These are phyloP conservation scores for Paratinospora sagittata DNA, from an alignment of 164 flowering plant genomes.

Conservation along the genomic window DNA sequence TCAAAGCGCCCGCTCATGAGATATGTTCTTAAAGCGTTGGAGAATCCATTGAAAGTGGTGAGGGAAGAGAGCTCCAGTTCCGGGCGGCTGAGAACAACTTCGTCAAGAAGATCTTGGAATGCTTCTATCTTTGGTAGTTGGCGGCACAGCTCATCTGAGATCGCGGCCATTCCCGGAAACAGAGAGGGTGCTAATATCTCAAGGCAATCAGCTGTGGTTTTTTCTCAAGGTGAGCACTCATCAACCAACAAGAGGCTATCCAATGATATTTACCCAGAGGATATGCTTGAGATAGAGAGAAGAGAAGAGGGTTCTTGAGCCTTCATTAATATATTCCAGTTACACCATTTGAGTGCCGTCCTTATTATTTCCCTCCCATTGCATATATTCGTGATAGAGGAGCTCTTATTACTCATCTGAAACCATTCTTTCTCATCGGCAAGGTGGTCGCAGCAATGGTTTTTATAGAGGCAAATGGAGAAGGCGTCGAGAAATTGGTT, in stretches of 20 bases:
- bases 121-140: conserved; percentile 90
- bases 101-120: conserved; percentile 92
- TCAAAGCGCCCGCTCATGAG: conserved; percentile 66
- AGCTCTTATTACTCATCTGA: conserved; percentile 1
- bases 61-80: conserved; percentile 67
- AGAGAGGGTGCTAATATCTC: conserved; percentile 44
- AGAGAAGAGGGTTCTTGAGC: conserved; percentile 28
- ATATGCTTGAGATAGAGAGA: conserved; percentile 45
- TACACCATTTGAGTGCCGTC: conserved; percentile 36
- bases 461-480: background rate
- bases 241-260: conserved; percentile 61
- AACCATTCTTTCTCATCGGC: background rate
- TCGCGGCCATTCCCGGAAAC: conserved; percentile 30
- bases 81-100: conserved; percentile 61
- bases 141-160: conserved; percentile 84
- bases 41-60: conserved; percentile 78
- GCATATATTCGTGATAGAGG: background rate
- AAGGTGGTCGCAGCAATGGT: background rate
- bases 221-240: conserved; percentile 59
- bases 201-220: conserved; percentile 41
- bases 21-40: conserved; percentile 76
- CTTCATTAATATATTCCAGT: conserved; percentile 42
- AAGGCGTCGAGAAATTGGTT: background rate
- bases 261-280: conserved; percentile 78
- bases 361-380: background rate